Evolutionary conservation across 164 flowering plant genomes (phyloP).

Genomic region (Vitis riparia): DNA sequence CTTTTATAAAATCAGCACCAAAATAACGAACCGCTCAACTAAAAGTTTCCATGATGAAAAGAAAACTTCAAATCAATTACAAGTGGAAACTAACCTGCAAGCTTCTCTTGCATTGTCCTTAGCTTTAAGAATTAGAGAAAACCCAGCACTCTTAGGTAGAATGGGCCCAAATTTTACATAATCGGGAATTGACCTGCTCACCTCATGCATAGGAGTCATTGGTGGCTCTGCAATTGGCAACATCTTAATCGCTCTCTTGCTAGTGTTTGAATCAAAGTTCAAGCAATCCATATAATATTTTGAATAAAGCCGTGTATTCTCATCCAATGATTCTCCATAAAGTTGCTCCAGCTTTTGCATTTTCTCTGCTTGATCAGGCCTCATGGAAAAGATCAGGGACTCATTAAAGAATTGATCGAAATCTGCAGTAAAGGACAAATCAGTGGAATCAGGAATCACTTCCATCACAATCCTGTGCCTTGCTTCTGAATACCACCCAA

Average conservation of each 20-base stretch:
- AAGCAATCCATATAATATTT: slow-evolving; percentile 70
- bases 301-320: slow-evolving; percentile 66
- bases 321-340: slow-evolving; percentile 67
- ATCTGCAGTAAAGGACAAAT: slow-evolving; percentile 71
- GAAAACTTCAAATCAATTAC: background rate
- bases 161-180: slow-evolving; percentile 79
- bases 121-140: slow-evolving; percentile 40
- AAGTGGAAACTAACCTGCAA: slow-evolving; percentile 37
- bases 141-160: slow-evolving; percentile 76
- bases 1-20: background rate
- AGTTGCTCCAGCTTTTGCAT: slow-evolving; percentile 56
- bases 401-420: slow-evolving; percentile 70
- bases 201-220: slow-evolving; percentile 72
- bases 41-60: background rate
- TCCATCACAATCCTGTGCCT: slow-evolving; percentile 76
- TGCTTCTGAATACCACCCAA: slow-evolving; percentile 76
- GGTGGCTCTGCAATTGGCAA: slow-evolving; percentile 84
- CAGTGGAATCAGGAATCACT: slow-evolving; percentile 70
- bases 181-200: slow-evolving; percentile 68
- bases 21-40: too few relatives aligned
- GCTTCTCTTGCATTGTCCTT: slow-evolving; percentile 28
- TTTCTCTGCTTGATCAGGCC: slow-evolving; percentile 79
- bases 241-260: slow-evolving; percentile 63
- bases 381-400: slow-evolving; percentile 62
- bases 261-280: slow-evolving; percentile 43